Evolutionary conservation across 2,329 filamentous ascomycete genomes (phyloP).

Genomic region (Tolypocladium sp.): DNA sequence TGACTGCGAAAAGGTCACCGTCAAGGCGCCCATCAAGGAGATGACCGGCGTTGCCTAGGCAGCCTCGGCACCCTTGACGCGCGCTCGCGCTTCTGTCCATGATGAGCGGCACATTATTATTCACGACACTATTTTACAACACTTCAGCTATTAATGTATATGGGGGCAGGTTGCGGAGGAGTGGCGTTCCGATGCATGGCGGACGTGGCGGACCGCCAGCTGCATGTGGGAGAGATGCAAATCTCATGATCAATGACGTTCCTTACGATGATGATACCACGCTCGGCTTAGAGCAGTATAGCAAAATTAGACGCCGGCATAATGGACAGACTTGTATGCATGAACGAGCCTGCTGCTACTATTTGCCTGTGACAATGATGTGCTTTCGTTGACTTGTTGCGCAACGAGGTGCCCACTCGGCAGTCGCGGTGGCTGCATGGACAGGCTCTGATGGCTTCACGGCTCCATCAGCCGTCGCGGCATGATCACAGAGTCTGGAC

Average conservation of each 20-base stretch:
- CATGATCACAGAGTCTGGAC: too few species aligned
- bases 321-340: not conserved
- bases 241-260: conserved; percentile 4
- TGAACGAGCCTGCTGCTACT: not conserved
- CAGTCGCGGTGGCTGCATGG: not conserved
- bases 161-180: not conserved
- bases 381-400: not conserved
- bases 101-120: not conserved
- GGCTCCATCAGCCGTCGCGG: not conserved
- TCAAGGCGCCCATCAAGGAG: conserved; percentile 14
- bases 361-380: not conserved
- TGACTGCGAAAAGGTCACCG: conserved; percentile 16
- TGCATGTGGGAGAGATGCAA: not conserved
- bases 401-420: not conserved
- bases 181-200: not conserved
- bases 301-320: not conserved
- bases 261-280: conserved; percentile 6
- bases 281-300: not conserved
- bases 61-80: not conserved
- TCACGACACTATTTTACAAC: too few species aligned
- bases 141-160: not conserved
- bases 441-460: not conserved
- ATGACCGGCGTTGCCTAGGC: conserved; percentile 16
- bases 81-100: not conserved
- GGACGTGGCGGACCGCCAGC: not conserved